A percentile compares a stretch with the other conserved stretches of the same genome.
phyloP scores from a whole-genome alignment of 306 rosid species.

The Arachis stenosperma region DNA sequence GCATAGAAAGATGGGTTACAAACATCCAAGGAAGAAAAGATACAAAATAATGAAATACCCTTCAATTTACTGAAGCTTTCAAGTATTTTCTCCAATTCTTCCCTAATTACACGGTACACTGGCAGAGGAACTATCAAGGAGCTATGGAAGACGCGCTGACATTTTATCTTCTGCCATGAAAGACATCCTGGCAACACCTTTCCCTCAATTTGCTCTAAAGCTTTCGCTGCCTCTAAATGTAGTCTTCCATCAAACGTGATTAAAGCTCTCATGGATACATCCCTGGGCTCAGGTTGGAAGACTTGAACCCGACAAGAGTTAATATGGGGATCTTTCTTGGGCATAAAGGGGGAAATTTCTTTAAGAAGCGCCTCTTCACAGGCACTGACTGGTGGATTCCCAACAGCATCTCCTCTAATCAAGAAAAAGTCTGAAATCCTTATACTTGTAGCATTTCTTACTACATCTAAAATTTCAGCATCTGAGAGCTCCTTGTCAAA shows the following conservation, averaged over 20 bases:
- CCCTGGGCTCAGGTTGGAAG: slow-evolving; percentile 64
- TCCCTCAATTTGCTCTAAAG: slow-evolving; percentile 85
- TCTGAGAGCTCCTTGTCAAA: slow-evolving; percentile 68
- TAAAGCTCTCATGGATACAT: slow-evolving; percentile 65
- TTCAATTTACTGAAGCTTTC: slow-evolving; percentile 49
- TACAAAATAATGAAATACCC: slow-evolving; percentile 52
- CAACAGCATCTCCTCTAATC: slow-evolving; percentile 74
- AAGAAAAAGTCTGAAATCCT: slow-evolving; percentile 72
- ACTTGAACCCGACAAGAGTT: slow-evolving; percentile 73
- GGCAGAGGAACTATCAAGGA: slow-evolving; percentile 66
- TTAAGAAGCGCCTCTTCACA: slow-evolving; percentile 79
- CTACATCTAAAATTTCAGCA: slow-evolving; percentile 60
- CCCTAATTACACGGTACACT: slow-evolving; percentile 64
- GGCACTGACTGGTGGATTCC: slow-evolving; percentile 55
- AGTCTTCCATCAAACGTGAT: slow-evolving; percentile 87
- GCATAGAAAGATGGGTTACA: slow-evolving; percentile 21
- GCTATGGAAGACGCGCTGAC: slow-evolving; percentile 79
- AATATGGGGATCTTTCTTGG: slow-evolving; percentile 56
- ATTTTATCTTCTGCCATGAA: slow-evolving; percentile 90
- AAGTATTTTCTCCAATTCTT: slow-evolving; percentile 60
- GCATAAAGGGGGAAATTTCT: slow-evolving; percentile 71
- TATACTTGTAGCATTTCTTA: slow-evolving; percentile 66
- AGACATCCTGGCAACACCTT: slow-evolving; percentile 72
- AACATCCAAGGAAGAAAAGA: slow-evolving; percentile 32
- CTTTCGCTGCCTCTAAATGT: slow-evolving; percentile 93